phyloP scores from a whole-genome alignment of 192 early-diverging fungal species.

The Chytriomyces confervae region DNA sequence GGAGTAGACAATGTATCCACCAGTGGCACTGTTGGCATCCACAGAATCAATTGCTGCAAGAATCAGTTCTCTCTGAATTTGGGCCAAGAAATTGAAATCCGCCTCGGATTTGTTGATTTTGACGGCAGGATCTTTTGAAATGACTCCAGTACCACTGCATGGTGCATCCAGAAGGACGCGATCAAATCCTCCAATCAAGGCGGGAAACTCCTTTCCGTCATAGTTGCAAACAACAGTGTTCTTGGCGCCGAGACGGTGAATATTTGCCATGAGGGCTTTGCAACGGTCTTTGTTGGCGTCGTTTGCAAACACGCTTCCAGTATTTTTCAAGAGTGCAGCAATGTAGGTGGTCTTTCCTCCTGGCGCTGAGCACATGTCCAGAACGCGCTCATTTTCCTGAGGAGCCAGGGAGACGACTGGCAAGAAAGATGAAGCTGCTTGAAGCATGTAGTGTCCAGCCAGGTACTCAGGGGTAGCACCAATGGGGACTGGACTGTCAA shows the following conservation, averaged over 20 bases:
- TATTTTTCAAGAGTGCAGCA: constrained; percentile 92
- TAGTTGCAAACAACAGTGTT: constrained; percentile 94
- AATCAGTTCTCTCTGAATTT: constrained; percentile 95
- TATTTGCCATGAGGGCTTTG: constrained; percentile 89
- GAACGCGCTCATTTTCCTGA: constrained; percentile 88
- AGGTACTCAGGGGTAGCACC: constrained; percentile 99
- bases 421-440: constrained; percentile 96
- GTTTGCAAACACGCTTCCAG: constrained; percentile 95
- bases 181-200: constrained; percentile 96
- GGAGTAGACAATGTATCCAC: constrained; percentile 97
- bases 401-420: constrained; percentile 96
- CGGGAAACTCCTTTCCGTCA: constrained; percentile 97
- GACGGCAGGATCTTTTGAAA: constrained; percentile 95
- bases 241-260: constrained; percentile 85
- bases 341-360: constrained; percentile 98
- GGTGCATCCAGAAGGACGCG: constrained; percentile 96
- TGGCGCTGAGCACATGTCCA: constrained; percentile 97
- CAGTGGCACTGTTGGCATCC: constrained; percentile 90
- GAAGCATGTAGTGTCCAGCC: constrained; percentile 99
- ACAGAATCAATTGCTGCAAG: constrained; percentile 95
- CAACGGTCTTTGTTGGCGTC: constrained; percentile 94
- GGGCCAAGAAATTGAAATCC: constrained; percentile 91
- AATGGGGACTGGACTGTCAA: constrained; percentile 93
- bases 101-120: constrained; percentile 93
- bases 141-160: constrained; percentile 98